Evolutionary conservation across 768 basidiomycete species (phyloP).

Genomic region (Zangia roseola): DNA sequence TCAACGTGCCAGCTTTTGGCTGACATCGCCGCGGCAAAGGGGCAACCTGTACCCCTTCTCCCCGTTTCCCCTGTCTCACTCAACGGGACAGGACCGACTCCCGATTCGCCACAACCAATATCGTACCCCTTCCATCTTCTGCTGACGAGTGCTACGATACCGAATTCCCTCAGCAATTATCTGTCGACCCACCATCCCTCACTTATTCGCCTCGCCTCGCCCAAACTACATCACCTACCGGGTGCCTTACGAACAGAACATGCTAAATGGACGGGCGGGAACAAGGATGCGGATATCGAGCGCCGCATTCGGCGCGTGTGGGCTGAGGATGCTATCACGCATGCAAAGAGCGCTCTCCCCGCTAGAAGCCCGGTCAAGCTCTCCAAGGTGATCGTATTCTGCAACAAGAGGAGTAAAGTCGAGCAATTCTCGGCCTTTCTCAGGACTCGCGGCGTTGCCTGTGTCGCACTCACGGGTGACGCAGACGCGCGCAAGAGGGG

Average conservation of each 20-base stretch:
- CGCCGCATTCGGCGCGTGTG: conserved; percentile 71
- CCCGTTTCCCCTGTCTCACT: conserved; percentile 20
- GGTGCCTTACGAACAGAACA: conserved; percentile 67
- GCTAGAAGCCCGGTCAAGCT: conserved; percentile 31
- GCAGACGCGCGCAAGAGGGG: conserved; percentile 60
- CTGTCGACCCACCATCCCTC: conserved; percentile 60
- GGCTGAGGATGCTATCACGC: conserved; percentile 55
- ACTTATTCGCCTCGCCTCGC: conserved; percentile 75
- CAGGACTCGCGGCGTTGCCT: conserved; percentile 57
- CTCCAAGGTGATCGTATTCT: conserved; percentile 79
- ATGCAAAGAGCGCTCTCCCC: conserved; percentile 25
- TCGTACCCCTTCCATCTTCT: conserved; percentile 79
- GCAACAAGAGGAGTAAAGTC: conserved; percentile 73
- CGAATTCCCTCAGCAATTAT: conserved; percentile 66
- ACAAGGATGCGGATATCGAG: conserved; percentile 78
- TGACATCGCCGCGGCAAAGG: conserved; percentile 67
- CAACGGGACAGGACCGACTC: background rate
- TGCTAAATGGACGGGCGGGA: conserved; percentile 74
- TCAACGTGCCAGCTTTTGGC: conserved; percentile 68
- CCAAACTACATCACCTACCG: conserved; percentile 77
- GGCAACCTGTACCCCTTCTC: conserved; percentile 19
- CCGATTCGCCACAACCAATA: conserved; percentile 14
- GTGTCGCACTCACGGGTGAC: conserved; percentile 63
- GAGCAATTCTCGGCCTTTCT: conserved; percentile 59
- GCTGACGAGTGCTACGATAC: conserved; percentile 86